Evolutionary conservation across 2,329 filamentous ascomycete genomes (phyloP).

Genomic region (Ophiostoma montium): DNA sequence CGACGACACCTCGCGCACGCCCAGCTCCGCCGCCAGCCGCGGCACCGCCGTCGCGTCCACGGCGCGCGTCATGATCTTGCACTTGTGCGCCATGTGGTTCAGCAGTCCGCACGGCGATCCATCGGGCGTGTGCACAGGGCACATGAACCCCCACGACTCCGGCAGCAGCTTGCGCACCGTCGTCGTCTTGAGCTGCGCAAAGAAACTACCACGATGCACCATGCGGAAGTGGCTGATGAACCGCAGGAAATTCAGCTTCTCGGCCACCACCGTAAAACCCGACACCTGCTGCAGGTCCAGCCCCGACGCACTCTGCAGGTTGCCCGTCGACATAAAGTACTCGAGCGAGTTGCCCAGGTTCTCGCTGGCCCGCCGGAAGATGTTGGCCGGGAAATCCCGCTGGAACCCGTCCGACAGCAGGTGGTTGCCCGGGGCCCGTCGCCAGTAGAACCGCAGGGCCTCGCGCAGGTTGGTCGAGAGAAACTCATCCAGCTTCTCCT

Average conservation of each 20-base stretch:
- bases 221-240: constrained; percentile 98
- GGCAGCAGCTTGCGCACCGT: constrained; percentile 90
- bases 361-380: constrained; percentile 73
- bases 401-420: constrained; percentile 68
- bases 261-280: constrained; percentile 90
- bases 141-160: constrained; percentile 96
- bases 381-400: constrained; percentile 63
- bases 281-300: constrained; percentile 89
- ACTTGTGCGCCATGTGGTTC: constrained; percentile 93
- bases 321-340: constrained; percentile 94
- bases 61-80: constrained; percentile 65
- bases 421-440: constrained; percentile 44
- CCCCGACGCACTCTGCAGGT: constrained; percentile 79
- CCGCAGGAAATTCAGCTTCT: constrained; percentile 97
- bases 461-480: constrained; percentile 41
- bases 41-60: constrained; percentile 65
- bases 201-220: constrained; percentile 98
- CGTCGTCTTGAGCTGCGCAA: constrained; percentile 92
- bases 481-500: constrained; percentile 87
- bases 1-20: constrained; percentile 58
- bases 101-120: constrained; percentile 86
- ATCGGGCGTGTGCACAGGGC: constrained; percentile 94
- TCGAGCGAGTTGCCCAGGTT: constrained; percentile 77
- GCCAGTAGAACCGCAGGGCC: constrained; percentile 42
- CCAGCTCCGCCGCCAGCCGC: constrained; percentile 61